Evolutionary conservation across 306 rosid species (phyloP).

Genomic region (Fragaria nilgerrensis): DNA sequence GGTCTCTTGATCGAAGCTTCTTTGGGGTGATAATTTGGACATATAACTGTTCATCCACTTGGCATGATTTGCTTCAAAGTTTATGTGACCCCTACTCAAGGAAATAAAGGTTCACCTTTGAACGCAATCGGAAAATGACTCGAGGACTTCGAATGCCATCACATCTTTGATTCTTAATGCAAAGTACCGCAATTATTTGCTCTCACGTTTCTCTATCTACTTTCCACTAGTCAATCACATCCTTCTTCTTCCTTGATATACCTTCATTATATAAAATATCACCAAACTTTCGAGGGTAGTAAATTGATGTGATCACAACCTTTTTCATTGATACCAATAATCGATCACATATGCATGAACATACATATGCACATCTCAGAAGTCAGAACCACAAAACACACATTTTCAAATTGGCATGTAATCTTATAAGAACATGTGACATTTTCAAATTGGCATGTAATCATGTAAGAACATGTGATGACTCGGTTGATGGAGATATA

Average conservation of each 20-base stretch:
- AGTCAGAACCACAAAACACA: not conserved
- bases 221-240: not conserved
- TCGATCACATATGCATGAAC: not conserved
- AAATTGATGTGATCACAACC: not conserved
- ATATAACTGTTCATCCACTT: not conserved
- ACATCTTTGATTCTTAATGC: not conserved
- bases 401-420: not conserved
- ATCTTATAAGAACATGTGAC: not conserved
- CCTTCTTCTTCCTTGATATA: not conserved
- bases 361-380: not conserved
- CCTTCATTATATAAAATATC: conserved; percentile 14
- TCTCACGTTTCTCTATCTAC: not conserved
- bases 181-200: conserved; percentile 12
- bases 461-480: not conserved
- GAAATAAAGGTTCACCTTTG: not conserved
- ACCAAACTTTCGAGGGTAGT: not conserved
- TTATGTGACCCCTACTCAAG: not conserved
- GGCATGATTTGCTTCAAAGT: not conserved
- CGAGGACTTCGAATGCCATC: not conserved
- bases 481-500: not conserved
- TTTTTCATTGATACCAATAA: not conserved
- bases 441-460: too few species aligned
- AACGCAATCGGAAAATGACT: not conserved
- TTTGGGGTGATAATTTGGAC: not conserved
- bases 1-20: not conserved